Evolutionary conservation across 768 basidiomycete species (phyloP).

Genomic region (Neoboletus subvelutipes): DNA sequence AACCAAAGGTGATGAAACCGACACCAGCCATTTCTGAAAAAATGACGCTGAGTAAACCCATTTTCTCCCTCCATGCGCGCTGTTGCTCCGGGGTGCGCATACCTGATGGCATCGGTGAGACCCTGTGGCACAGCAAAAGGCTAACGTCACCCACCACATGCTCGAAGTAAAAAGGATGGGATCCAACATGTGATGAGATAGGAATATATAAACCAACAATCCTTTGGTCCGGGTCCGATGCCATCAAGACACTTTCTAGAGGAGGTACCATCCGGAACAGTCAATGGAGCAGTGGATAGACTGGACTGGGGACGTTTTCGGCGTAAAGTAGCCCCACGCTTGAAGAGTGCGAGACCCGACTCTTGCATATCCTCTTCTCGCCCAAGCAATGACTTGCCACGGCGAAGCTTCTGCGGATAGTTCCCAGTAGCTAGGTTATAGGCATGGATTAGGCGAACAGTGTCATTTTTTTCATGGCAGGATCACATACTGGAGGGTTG

Average conservation of each 20-base stretch:
- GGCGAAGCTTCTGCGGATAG: conserved; percentile 62
- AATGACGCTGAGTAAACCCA: conserved; percentile 86
- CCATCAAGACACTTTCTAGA: conserved; percentile 61
- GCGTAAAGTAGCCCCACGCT: conserved; percentile 76
- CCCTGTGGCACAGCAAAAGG: not conserved
- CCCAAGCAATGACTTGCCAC: conserved; percentile 87
- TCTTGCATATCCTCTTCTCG: conserved; percentile 91
- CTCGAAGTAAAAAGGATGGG: conserved; percentile 72
- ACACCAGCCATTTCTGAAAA: conserved; percentile 84
- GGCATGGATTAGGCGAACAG: conserved; percentile 5
- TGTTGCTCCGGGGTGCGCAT: conserved; percentile 90
- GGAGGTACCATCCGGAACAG: conserved; percentile 37
- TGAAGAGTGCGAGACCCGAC: conserved; percentile 90
- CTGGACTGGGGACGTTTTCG: conserved; percentile 57
- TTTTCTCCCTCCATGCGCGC: conserved; percentile 98
- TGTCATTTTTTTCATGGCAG: not conserved
- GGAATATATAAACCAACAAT: conserved; percentile 95
- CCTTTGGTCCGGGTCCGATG: conserved; percentile 83
- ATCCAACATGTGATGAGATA: conserved; percentile 79
- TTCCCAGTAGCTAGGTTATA: conserved; percentile 68
- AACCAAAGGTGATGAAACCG: conserved; percentile 98
- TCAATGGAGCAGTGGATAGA: conserved; percentile 38
- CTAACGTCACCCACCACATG: conserved; percentile 63
- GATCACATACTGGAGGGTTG: conserved; percentile 74
- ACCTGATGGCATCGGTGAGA: conserved; percentile 45